Base-by-base conservation (phyloP, 805 yeast genomes). In the Lachancea lanzarotensis region DNA sequence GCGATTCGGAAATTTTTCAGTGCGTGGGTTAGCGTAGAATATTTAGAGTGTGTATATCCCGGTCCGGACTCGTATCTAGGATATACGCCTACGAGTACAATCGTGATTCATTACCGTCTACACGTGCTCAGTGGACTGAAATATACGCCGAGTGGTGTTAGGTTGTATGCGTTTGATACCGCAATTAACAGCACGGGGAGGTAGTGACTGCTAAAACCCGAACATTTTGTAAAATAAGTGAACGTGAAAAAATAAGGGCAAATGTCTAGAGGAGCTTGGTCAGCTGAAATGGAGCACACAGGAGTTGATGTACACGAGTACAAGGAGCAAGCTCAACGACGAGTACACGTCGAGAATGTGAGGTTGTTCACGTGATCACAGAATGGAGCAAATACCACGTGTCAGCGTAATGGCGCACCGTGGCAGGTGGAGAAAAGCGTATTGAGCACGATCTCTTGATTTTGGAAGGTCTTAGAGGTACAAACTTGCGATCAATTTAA, bases 131-230 rank as follows among this genome's bases (percentile, higher is more conserved):
- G 35, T 52, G 60, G 55, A 36, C 63, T 48, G 42, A 38, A 17
- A 30, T n/a, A 27, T 61, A 52, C 66, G 57, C 63, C 37, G 31
- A 18, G 27, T 13, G 39, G 44, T 52, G 53, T 42, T n/a, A 33
- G 47, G 52, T 35, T 52, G 51, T 42, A 27, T 25, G 53, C 52
- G 59, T 49, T 53, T 37, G 8, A 20, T 27, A 31, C 45, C 53
- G 62, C 51, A 56, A 33, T 13, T 30, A 25, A 29, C 45, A 48
- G 63, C 43, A 55, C 52, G 52, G 25, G 17, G 5, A 7, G 2
- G 6, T 6, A 25, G 39, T 45, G 53, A 50, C 53, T 50, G 47
- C 34, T 18, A 17, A 42, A 45, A 43, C 17, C 52, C 51, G 33
- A 30, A 46, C 52, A 44, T 36, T 15, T 34, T 22, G 25, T 4